Conservation (phyloP, 2,329 filamentous ascomycete species). For the Leptographium lundbergii region DNA sequence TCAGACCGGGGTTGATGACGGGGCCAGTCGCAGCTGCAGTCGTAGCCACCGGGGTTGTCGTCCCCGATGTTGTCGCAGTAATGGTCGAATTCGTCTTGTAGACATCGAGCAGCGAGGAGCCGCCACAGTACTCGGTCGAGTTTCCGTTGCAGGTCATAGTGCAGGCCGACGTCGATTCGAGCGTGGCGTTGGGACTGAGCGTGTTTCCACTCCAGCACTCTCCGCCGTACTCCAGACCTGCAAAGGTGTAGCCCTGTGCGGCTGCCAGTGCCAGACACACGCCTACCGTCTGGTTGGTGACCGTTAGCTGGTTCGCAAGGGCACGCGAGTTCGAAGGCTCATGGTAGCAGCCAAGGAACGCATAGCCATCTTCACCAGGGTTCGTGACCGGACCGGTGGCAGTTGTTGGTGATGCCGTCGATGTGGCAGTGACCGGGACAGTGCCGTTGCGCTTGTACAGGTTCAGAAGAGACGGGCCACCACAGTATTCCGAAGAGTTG, state of each 20-base stretch:
- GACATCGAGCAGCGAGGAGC: conserved; percentile 8
- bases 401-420: neutral
- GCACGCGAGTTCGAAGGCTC: conserved; percentile 13
- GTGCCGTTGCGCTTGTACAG: conserved; percentile 12
- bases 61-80: neutral
- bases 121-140: conserved; percentile 12
- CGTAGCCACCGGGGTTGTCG: neutral
- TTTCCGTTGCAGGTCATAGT: conserved; percentile 15
- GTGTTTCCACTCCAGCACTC: conserved; percentile 9
- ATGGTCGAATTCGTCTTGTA: conserved; percentile 11
- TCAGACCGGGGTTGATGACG: conserved; percentile 21
- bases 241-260: conserved; percentile 13
- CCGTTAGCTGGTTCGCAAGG: conserved; percentile 7
- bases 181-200: conserved; percentile 6
- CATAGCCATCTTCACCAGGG: conserved; percentile 17
- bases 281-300: conserved; percentile 14
- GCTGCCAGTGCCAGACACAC: conserved; percentile 13
- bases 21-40: conserved; percentile 9
- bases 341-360: conserved; percentile 22
- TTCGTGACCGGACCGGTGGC: conserved; percentile 19
- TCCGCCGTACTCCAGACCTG: conserved; percentile 22
- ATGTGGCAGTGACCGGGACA: neutral
- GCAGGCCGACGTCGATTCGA: conserved; percentile 14
- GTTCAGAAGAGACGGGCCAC: conserved; percentile 10
- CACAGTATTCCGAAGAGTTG: conserved; percentile 13